These are phyloP conservation scores for Yarrowia bubula DNA, from an alignment of 805 yeast species.

Conservation along the genomic window DNA sequence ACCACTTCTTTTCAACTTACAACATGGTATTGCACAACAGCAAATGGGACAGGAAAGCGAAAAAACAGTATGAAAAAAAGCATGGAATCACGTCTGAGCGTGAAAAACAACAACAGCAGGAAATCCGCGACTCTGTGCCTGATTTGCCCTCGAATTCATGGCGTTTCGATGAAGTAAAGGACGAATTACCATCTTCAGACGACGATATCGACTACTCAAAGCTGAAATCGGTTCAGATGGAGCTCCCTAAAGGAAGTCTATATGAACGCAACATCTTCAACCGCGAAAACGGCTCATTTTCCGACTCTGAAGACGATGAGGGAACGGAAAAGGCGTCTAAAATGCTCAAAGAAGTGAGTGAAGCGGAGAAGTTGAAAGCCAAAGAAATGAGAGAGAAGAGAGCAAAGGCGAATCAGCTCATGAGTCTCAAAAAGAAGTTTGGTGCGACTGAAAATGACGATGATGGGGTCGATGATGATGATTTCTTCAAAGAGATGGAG, in stretches of 20 bases:
- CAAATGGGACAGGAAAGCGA: constrained; percentile 53
- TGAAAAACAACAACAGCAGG: constrained; percentile 2
- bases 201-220: neutral
- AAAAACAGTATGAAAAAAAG: constrained; percentile 44
- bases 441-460: constrained; percentile 2
- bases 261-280: constrained; percentile 9
- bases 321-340: neutral
- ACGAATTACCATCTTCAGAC: neutral
- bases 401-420: neutral
- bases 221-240: constrained; percentile 38
- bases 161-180: constrained; percentile 28
- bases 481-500: constrained; percentile 32
- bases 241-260: constrained; percentile 31
- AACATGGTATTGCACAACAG: constrained; percentile 53
- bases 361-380: constrained; percentile 5
- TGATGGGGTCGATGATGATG: constrained; percentile 32
- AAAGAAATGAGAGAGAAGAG: neutral
- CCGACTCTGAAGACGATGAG: neutral
- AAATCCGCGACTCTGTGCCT: neutral
- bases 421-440: constrained; percentile 11
- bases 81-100: constrained; percentile 40
- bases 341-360: constrained; percentile 9
- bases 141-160: constrained; percentile 18
- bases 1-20: neutral
- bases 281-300: neutral